Evolutionary conservation across 2,329 filamentous ascomycete species (phyloP), one percentile per base, ranked within the genome.

Genomic region (Aspergillus flavus): DNA sequence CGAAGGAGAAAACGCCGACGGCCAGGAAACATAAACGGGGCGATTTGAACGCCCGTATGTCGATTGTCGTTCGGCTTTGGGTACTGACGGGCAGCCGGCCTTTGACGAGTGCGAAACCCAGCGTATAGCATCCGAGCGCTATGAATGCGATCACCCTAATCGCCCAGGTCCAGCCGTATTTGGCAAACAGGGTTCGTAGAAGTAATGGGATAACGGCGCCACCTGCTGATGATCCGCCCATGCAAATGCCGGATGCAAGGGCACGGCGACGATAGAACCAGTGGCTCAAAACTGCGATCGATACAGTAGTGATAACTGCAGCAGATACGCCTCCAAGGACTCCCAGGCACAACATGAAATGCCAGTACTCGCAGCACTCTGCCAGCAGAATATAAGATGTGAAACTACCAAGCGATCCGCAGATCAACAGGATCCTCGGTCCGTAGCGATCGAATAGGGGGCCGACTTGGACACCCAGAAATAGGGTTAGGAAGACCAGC

Each of bases 401-500:
- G 1, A 82, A 69, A 53, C 78, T 81, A 0, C 74, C 66, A 2
- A 73, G 64, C 0, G 76, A 76, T 5, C 81, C 82, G 6, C 75
- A 61, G 4, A 80, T 69, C 0, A 78, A 71, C 16, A 85, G 72
- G 28, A 77, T 62, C 6, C 76, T 74, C 0, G 83, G 80, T 0
- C 82, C 83, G 45, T 83, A 81, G 0, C 75, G 75, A 61, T 85
- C 83, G 61, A 84, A 82, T 4, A 85, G 62, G 1, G 83, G 83
- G 0, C 83, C 82, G 9, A 83, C 76, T 67, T 83, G 82, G 5
- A 84, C 79, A 5, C 80, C 82, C 2, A 83, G 73, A 16, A 81
- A 76, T 0, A 84, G 69, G 0, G 78, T 75, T 1, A 84, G 66
- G 53, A 82, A 84, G 6, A 80, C 77, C 39, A 83, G 79, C 4